Evolutionary conservation across 106 monocot genomes (phyloP).

Genomic region (Acorus calamus): DNA sequence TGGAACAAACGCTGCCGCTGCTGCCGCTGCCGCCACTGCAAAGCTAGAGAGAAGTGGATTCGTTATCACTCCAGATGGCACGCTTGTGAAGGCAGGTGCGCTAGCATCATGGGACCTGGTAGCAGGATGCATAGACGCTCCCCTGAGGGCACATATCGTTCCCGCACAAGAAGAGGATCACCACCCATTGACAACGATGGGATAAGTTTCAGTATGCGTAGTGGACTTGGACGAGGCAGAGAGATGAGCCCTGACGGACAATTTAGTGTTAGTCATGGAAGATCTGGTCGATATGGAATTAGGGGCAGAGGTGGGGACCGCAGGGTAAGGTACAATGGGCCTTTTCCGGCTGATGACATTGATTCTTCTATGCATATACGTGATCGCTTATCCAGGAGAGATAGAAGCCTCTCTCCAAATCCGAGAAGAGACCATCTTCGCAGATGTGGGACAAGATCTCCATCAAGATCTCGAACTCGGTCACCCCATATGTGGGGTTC

Average conservation of each 20-base stretch:
- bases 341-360: constrained; percentile 16
- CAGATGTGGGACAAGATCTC: constrained; percentile 34
- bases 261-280: constrained; percentile 11
- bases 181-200: constrained; percentile 30
- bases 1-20: constrained; percentile 57
- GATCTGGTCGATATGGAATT: constrained; percentile 24
- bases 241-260: constrained; percentile 30
- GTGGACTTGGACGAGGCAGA: constrained; percentile 22
- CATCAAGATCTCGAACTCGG: constrained; percentile 64
- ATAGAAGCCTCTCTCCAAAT: constrained; percentile 43
- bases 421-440: constrained; percentile 30
- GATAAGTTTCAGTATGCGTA: background rate
- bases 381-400: constrained; percentile 21
- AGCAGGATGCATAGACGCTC: constrained; percentile 9
- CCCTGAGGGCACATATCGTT: constrained; percentile 6
- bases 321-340: constrained; percentile 23
- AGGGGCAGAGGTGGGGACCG: constrained; percentile 9
- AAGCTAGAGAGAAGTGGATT: constrained; percentile 81
- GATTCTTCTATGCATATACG: constrained; percentile 10
- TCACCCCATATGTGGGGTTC: constrained; percentile 56
- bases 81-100: constrained; percentile 45
- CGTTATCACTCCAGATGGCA: constrained; percentile 83
- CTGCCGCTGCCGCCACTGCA: constrained; percentile 20
- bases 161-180: constrained; percentile 26
- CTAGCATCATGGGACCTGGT: constrained; percentile 6